These are phyloP conservation scores for Trichoderma reesei DNA, from an alignment of 495 filamentous ascomycete species.

Conservation along the genomic window DNA sequence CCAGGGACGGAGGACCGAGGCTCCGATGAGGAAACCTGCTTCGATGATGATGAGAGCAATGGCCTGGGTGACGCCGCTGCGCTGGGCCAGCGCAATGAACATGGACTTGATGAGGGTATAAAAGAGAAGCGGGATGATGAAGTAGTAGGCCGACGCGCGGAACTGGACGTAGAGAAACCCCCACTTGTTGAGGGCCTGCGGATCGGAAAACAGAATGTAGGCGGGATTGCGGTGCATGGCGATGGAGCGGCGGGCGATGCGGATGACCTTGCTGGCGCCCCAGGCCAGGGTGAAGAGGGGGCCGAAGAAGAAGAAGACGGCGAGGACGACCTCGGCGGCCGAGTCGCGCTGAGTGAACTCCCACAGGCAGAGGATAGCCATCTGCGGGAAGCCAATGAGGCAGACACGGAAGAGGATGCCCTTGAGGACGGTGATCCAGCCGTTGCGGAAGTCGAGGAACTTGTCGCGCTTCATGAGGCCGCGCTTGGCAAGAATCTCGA, in stretches of 20 bases:
- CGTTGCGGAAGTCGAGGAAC: constrained; percentile 88
- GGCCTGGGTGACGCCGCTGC: constrained; percentile 65
- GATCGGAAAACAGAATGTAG: constrained; percentile 95
- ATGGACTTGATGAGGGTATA: constrained; percentile 82
- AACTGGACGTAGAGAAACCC: constrained; percentile 98
- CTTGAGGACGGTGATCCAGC: constrained; percentile 67
- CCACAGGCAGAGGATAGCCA: constrained; percentile 87
- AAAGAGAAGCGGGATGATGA: constrained; percentile 70
- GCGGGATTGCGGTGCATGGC: constrained; percentile 91
- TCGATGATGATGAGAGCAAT: constrained; percentile 81
- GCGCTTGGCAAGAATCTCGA: constrained; percentile 59
- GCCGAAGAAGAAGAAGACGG: constrained; percentile 80
- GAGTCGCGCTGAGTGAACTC: constrained; percentile 85
- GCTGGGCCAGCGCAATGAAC: constrained; percentile 82
- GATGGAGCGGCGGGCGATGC: constrained; percentile 78
- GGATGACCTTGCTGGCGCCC: constrained; percentile 83
- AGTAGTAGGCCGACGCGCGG: constrained; percentile 94
- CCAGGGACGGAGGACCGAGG: constrained; percentile 79
- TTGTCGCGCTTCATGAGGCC: constrained; percentile 78
- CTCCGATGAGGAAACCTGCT: constrained; percentile 64
- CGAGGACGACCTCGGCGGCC: constrained; percentile 75
- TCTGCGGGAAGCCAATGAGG: constrained; percentile 89
- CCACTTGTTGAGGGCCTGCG: constrained; percentile 90
- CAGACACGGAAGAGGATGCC: constrained; percentile 88
- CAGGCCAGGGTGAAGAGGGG: constrained; percentile 72